These are phyloP conservation scores for Wickerhamiella pararugosa DNA, from an alignment of 1,139 yeast genomes.

Conservation along the genomic window DNA sequence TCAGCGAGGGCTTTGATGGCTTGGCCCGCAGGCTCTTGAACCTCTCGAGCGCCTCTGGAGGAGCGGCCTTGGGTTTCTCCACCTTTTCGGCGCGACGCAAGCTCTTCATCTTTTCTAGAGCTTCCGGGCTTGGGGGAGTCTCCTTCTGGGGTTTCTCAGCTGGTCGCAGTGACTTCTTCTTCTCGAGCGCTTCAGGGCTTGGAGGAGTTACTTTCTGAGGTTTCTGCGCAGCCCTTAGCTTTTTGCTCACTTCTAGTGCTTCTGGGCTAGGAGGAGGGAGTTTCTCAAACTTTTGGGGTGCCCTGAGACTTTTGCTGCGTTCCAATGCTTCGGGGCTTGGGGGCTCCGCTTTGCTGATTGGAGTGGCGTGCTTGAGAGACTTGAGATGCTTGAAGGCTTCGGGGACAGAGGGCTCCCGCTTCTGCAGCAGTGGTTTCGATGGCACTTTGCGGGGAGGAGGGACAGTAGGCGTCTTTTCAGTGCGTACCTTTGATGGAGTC, in stretches of 20 bases:
- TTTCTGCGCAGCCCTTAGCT: constrained; percentile 1
- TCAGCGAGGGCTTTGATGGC: not conserved
- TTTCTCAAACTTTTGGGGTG: not conserved
- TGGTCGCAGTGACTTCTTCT: constrained; percentile 1
- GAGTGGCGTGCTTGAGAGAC: constrained; percentile 1
- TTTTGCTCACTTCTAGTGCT: not conserved
- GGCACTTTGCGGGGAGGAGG: not conserved
- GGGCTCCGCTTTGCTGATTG: not conserved
- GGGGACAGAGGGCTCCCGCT: constrained; percentile 2
- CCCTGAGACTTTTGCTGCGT: constrained; percentile 1
- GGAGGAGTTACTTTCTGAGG: constrained; percentile 3
- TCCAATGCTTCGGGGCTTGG: constrained; percentile 4
- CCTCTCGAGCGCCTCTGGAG: not conserved
- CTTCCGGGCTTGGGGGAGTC: not conserved
- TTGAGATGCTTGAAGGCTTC: not conserved
- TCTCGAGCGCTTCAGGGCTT: constrained; percentile 4
- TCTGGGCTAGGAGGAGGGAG: constrained; percentile 1
- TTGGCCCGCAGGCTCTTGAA: not conserved
- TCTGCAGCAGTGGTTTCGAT: not conserved
- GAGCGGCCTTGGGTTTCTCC: not conserved
- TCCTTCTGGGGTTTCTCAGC: not conserved
- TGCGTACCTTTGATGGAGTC: not conserved
- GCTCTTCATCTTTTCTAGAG: not conserved
- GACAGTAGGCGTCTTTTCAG: not conserved
- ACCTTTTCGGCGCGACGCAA: not conserved